Conservation (phyloP, 1,284 basidiomycete genomes). For the Marasmius sp. region DNA sequence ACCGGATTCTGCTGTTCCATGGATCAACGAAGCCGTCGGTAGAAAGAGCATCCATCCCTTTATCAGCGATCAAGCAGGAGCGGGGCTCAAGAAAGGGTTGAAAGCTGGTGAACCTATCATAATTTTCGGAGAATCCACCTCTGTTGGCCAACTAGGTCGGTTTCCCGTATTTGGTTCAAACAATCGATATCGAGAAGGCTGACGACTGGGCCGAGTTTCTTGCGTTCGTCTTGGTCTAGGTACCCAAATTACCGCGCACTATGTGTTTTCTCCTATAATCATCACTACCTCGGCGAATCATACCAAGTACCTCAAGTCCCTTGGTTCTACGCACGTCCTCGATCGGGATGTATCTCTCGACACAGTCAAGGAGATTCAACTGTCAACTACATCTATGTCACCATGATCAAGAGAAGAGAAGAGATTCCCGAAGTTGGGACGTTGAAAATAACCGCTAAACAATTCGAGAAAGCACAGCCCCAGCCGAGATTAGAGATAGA, state of each 20-base stretch:
- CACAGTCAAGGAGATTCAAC: too few relatives aligned
- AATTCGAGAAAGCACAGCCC: too few relatives aligned
- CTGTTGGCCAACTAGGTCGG: constrained; percentile 29
- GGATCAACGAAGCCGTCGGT: neutral
- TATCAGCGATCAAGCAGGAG: constrained; percentile 26
- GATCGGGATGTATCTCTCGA: constrained; percentile 19
- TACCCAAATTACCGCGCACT: constrained; percentile 14
- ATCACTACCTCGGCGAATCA: constrained; percentile 38
- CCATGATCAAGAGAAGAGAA: too few relatives aligned
- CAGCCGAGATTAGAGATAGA: too few relatives aligned
- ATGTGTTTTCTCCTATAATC: constrained; percentile 38
- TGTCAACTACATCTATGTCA: too few relatives aligned
- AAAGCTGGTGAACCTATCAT: constrained; percentile 23
- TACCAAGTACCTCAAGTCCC: constrained; percentile 30
- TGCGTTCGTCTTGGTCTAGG: too few relatives aligned
- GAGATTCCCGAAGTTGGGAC: too few relatives aligned
- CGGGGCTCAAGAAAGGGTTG: constrained; percentile 28
- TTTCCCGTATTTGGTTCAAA: too few relatives aligned
- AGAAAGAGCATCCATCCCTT: constrained; percentile 30
- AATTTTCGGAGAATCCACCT: constrained; percentile 26
- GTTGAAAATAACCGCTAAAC: too few relatives aligned
- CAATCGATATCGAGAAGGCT: too few relatives aligned
- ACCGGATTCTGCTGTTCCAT: neutral
- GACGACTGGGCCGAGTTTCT: too few relatives aligned
- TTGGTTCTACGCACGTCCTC: constrained; percentile 42